Evolutionary conservation across 1,284 basidiomycete species (phyloP), one percentile per base, ranked within the genome.

Genomic region (Xerocomus cyaneibrunnescens): DNA sequence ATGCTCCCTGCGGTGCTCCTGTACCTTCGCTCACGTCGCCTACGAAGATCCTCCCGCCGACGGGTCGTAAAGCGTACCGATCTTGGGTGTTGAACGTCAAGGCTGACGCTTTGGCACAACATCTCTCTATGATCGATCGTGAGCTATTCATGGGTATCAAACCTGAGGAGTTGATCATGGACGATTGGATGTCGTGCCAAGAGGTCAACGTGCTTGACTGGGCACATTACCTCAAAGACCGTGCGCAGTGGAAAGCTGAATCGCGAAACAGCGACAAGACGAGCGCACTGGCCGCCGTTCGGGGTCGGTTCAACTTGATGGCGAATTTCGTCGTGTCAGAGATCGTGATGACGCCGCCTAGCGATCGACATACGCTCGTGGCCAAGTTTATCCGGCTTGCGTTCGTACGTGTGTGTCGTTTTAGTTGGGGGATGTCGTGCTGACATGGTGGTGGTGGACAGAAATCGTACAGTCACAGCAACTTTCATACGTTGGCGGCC

Each of bases 241-340:
- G 89, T 5, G 83, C 83, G 1, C 74, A 82, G 19, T 81, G 83
- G 74, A 90, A 88, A 61, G 76, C 79, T 2, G 86, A 87, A 56
- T 77, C 77, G 34, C 72, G 78, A 9, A 76, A 73, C 50, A 67
- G 74, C 9, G 73, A 81, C 21, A 87, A 83, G 70, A 85, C 84
- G 39, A 88, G 79, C 54, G 86, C 85, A 9, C 71, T 94, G 42
- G 81, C 81, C 5, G 86, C 85, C 30, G 80, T 94, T 27, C 82
- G 92, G n/a, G 89, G 88, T 16, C 80, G 94, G 23, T 95, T 95
- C 74, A 94, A 94, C 64, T 72, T 95, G 50, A 82, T 92, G 62
- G 85, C 87, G 7, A 89, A 89, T 61, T 96, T 94, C 67, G 83
- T 89, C 7, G 77, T 85, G 16, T 88, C 89, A 19, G 92, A 94